Evolutionary conservation across 1,139 yeast species (phyloP).

Genomic region (Pichia sp.): DNA sequence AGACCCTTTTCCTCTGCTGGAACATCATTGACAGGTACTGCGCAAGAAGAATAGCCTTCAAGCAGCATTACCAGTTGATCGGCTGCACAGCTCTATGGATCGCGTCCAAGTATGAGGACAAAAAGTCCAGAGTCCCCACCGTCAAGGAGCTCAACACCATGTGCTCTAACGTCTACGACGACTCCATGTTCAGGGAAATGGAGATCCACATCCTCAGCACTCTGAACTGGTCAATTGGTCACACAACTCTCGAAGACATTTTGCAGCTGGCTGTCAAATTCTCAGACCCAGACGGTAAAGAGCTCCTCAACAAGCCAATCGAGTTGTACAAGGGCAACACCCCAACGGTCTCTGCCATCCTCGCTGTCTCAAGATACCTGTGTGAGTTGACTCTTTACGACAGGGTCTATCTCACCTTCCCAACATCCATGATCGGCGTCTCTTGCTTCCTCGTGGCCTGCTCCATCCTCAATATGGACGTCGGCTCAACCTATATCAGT

Average conservation of each 20-base stretch:
- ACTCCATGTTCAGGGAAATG: slow-evolving; percentile 91
- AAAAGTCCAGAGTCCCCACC: slow-evolving; percentile 78
- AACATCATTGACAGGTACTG: slow-evolving; percentile 87
- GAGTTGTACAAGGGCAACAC: slow-evolving; percentile 29
- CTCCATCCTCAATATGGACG: slow-evolving; percentile 48
- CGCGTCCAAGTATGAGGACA: slow-evolving; percentile 90
- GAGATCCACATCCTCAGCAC: slow-evolving; percentile 85
- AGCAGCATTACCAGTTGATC: slow-evolving; percentile 86
- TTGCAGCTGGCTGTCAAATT: slow-evolving; percentile 49
- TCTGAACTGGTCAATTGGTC: slow-evolving; percentile 74
- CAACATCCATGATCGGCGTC: slow-evolving; percentile 61
- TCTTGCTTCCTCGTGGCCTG: slow-evolving; percentile 72
- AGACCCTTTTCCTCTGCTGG: slow-evolving; percentile 75
- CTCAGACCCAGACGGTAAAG: slow-evolving; percentile 33
- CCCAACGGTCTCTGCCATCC: slow-evolving; percentile 45
- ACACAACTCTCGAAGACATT: slow-evolving; percentile 52
- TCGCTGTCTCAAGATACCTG: slow-evolving; percentile 59
- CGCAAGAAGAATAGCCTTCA: slow-evolving; percentile 85
- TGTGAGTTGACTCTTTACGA: slow-evolving; percentile 77
- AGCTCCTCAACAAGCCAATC: slow-evolving; percentile 28
- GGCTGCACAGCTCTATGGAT: slow-evolving; percentile 95
- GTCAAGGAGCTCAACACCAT: slow-evolving; percentile 68
- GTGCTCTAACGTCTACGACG: slow-evolving; percentile 84
- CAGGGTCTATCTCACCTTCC: slow-evolving; percentile 56
- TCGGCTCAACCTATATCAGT: slow-evolving; percentile 32